Conservation (phyloP, 805 yeast genomes). For the Scheffersomyces coipomensis region DNA sequence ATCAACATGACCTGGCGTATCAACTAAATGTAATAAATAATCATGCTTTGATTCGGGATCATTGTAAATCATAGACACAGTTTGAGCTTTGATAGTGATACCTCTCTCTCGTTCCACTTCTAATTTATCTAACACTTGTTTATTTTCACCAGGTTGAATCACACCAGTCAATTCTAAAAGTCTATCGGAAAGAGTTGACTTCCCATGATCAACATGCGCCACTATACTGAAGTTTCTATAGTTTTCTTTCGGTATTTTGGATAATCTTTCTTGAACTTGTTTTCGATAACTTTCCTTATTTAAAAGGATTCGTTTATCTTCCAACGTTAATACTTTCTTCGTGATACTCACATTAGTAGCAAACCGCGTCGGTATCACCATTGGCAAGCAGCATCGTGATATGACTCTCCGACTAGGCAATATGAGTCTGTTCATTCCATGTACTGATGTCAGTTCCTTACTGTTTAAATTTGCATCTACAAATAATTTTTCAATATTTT, state of each 20-base stretch:
- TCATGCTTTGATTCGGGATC: conserved; percentile 59
- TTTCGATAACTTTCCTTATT: conserved; percentile 33
- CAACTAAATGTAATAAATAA: conserved; percentile 85
- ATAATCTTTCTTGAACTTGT: conserved; percentile 54
- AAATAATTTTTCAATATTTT: neutral
- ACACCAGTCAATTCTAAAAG: conserved; percentile 87
- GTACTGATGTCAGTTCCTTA: neutral
- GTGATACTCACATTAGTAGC: no score
- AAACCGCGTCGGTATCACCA: neutral
- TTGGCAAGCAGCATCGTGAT: neutral
- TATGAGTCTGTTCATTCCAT: neutral
- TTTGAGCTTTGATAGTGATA: conserved; percentile 95
- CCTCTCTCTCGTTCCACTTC: conserved; percentile 97
- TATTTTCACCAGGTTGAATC: conserved; percentile 69
- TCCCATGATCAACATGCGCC: conserved; percentile 93
- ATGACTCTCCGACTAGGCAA: neutral
- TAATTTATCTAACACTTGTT: conserved; percentile 84
- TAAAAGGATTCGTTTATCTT: conserved; percentile 24
- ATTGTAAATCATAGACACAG: conserved; percentile 87
- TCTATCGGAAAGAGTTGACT: conserved; percentile 87
- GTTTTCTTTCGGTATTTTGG: conserved; percentile 76
- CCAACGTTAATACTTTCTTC: no score
- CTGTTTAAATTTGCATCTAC: neutral
- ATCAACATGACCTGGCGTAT: conserved; percentile 98
- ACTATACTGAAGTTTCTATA: conserved; percentile 91